Conservation (phyloP, 2,329 filamentous ascomycete species). For the Colletotrichum euphorbiae region DNA sequence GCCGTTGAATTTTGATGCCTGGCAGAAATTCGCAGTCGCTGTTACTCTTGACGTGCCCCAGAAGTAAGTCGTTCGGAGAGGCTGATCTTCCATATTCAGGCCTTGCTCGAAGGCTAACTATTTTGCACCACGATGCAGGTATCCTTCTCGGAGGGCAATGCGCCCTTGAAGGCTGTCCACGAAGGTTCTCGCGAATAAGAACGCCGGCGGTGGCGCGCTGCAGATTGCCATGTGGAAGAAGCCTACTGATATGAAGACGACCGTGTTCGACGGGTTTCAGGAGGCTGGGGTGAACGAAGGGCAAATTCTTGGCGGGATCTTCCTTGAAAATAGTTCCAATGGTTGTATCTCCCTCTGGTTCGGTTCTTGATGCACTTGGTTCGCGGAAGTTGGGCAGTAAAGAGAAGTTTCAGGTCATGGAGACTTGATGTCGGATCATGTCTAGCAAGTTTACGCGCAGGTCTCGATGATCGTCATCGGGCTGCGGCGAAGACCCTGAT, state of each 20-base stretch:
- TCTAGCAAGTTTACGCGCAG: too few relatives aligned
- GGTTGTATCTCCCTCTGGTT: constrained; percentile 28
- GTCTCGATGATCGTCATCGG: too few relatives aligned
- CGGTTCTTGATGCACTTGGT: not conserved
- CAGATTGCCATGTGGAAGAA: constrained; percentile 74
- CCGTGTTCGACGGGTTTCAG: constrained; percentile 61
- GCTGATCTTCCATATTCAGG: not conserved
- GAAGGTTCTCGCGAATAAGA: constrained; percentile 59
- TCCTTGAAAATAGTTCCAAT: constrained; percentile 60
- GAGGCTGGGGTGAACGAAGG: constrained; percentile 62
- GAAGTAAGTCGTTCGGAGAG: constrained; percentile 54
- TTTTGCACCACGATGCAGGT: constrained; percentile 63
- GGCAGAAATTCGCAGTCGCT: constrained; percentile 73
- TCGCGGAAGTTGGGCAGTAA: too few relatives aligned
- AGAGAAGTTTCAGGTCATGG: too few relatives aligned
- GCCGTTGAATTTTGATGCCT: constrained; percentile 60
- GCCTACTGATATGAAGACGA: constrained; percentile 57
- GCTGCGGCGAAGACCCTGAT: not conserved
- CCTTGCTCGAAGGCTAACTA: not conserved
- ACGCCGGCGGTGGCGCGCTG: constrained; percentile 69
- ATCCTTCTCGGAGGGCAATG: constrained; percentile 64
- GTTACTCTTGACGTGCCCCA: constrained; percentile 67
- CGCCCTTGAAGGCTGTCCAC: constrained; percentile 59
- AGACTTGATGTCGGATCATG: not conserved
- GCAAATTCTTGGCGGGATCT: constrained; percentile 63